Evolutionary conservation across 2,329 filamentous ascomycete genomes (phyloP).

Genomic region (Xylariaceae sp.): DNA sequence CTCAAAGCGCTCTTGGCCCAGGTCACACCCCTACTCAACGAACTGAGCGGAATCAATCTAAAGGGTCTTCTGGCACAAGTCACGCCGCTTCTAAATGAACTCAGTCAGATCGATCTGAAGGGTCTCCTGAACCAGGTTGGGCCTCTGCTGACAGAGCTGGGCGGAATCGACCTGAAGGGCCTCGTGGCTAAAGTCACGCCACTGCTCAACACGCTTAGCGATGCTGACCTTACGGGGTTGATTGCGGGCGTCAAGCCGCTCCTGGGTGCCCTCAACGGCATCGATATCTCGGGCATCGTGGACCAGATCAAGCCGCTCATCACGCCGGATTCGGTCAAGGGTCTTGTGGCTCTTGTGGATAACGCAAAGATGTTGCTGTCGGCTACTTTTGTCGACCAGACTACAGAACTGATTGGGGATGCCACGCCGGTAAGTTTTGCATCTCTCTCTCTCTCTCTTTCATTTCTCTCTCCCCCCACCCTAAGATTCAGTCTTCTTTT

Average conservation of each 20-base stretch:
- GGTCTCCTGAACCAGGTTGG: constrained; percentile 29
- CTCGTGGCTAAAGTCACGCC: constrained; percentile 32
- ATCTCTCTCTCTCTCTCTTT: neutral
- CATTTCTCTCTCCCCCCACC: too few species aligned
- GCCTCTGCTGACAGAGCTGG: constrained; percentile 14
- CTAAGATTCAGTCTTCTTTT: neutral
- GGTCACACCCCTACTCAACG: constrained; percentile 19
- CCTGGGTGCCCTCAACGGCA: constrained; percentile 12
- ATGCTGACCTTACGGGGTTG: constrained; percentile 13
- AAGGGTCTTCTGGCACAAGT: constrained; percentile 31
- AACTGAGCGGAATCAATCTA: constrained; percentile 29
- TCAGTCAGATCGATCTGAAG: constrained; percentile 31
- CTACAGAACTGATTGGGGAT: constrained; percentile 39
- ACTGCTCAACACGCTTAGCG: constrained; percentile 24
- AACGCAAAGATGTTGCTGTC: constrained; percentile 38
- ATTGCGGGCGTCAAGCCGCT: constrained; percentile 1
- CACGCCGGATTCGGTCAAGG: constrained; percentile 35
- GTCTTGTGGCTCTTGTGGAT: constrained; percentile 33
- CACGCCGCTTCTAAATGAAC: constrained; percentile 30
- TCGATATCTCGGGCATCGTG: constrained; percentile 34
- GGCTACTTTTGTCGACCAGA: constrained; percentile 37
- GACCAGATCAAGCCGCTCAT: constrained; percentile 35
- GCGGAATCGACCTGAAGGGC: constrained; percentile 32
- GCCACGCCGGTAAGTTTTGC: constrained; percentile 35
- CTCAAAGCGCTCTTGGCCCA: constrained; percentile 31